These are phyloP conservation scores for Malbranchea zuffiana DNA, from an alignment of 2,329 filamentous ascomycete genomes.

Conservation along the genomic window DNA sequence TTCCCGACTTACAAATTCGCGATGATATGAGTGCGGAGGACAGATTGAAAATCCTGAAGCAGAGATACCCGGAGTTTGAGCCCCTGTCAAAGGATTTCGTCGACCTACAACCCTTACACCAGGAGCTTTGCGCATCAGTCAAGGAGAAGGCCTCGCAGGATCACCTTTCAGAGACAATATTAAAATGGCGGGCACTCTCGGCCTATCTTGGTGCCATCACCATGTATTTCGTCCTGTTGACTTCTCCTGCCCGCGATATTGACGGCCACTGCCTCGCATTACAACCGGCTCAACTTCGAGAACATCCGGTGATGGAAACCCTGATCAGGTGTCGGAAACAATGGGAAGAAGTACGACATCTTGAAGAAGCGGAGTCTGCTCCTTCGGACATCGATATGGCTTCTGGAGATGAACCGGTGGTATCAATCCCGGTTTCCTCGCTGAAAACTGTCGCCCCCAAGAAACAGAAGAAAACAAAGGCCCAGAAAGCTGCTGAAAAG, in stretches of 20 bases:
- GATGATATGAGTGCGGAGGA: conserved; percentile 68
- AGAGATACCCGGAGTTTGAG: conserved; percentile 85
- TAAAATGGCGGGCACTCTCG: conserved; percentile 69
- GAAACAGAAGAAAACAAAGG: conserved; percentile 36
- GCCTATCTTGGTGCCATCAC: conserved; percentile 78
- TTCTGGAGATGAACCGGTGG: conserved; percentile 1
- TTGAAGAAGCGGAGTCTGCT: conserved; percentile 44
- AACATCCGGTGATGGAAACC: conserved; percentile 83
- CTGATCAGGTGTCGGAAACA: conserved; percentile 67
- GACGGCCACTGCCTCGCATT: conserved; percentile 48
- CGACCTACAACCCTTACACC: conserved; percentile 52
- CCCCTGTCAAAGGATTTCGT: conserved; percentile 70
- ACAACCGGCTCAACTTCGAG: conserved; percentile 66
- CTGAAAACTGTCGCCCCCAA: conserved; percentile 16
- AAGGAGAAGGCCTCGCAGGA: conserved; percentile 24
- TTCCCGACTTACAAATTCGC: conserved; percentile 72
- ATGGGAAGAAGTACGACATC: conserved; percentile 62
- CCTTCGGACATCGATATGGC: conserved; percentile 15
- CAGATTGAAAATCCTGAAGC: conserved; percentile 60
- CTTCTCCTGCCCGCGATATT: conserved; percentile 58
- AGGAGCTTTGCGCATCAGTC: conserved; percentile 49
- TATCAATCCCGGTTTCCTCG: conserved; percentile 16
- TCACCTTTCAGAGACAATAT: conserved; percentile 41
- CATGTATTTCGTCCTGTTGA: conserved; percentile 92
- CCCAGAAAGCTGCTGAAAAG: conserved; percentile 41